Percentiles rank a stretch among this genome's conserved stretches.
Evolutionary conservation across 371 early-diverging fungal species (phyloP).

Genomic region (Entomophthora muscae): DNA sequence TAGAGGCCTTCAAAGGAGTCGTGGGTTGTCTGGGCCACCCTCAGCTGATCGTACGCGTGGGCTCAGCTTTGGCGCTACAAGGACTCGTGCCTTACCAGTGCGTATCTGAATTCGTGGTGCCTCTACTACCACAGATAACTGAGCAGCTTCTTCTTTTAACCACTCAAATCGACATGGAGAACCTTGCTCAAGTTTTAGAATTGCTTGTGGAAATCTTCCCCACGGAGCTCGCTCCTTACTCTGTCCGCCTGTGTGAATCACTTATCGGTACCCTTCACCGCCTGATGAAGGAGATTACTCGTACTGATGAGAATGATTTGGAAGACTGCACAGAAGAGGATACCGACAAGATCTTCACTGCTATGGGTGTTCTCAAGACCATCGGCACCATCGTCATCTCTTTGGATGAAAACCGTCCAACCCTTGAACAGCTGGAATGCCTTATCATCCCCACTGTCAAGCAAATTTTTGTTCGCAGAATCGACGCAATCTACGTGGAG

Average conservation of each 20-base stretch:
- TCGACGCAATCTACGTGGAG: constrained; percentile 59
- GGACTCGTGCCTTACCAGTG: constrained; percentile 51
- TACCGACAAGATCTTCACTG: constrained; percentile 73
- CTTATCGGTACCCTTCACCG: constrained; percentile 65
- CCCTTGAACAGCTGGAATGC: constrained; percentile 43
- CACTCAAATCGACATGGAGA: constrained; percentile 79
- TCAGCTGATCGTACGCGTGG: constrained; percentile 70
- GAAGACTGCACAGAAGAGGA: constrained; percentile 25
- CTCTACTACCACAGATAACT: constrained; percentile 65
- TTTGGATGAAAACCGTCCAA: constrained; percentile 44
- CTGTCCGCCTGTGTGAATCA: constrained; percentile 66
- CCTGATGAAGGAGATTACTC: constrained; percentile 42
- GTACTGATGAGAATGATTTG: constrained; percentile 18
- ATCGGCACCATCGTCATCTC: constrained; percentile 61
- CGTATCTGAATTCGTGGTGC: constrained; percentile 44
- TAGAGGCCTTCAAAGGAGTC: constrained; percentile 36
- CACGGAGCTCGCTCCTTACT: constrained; percentile 72
- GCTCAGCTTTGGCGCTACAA: constrained; percentile 59
- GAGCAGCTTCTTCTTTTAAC: constrained; percentile 59
- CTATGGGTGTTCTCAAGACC: constrained; percentile 82
- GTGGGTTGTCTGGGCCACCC: constrained; percentile 45
- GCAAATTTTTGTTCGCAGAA: constrained; percentile 44
- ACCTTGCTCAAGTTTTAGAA: constrained; percentile 69
- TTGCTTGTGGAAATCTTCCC: constrained; percentile 76
- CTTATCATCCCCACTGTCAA: constrained; percentile 48